Base-by-base conservation (phyloP, 1,284 basidiomycete genomes). In the Ustilago shanxiensis region DNA sequence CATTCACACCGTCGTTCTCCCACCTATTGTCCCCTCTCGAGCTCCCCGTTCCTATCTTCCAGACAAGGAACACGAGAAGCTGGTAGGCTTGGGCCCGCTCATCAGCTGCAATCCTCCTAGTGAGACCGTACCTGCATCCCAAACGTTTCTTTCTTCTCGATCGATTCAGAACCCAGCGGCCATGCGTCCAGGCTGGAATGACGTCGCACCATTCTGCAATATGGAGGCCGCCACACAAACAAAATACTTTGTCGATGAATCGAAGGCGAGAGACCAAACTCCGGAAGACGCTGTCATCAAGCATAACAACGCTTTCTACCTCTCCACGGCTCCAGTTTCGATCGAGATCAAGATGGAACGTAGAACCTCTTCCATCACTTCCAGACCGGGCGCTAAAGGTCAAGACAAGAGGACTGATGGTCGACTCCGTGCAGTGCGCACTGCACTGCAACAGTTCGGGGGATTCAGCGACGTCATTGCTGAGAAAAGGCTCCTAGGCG, bases 181-280 rank as follows among this genome's bases (percentile, higher is more conserved):
- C 1, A 47, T 74, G 29, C 67, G 72, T 9, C 72, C 76, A 13
- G 76, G 76, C 9, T 78, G 76, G 76, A 66, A 67, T 56, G 76
- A 78, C 59, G 47, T 78, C 4, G 67, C 72, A 3, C 67, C 64
- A 2, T 51, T 73, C 3, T 54, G 68, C 47, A 47, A 63, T n/a
- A 69, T 73, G 66, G 44, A 63, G 29, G 56, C 63, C 16, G 54
- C 62, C 1, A 39, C 52, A 0, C 41, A 60, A 10, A 49, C 69
- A 10, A 51, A 18, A 9, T 55, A 72, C 57, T 72, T 66, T 59
- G 66, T 77, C n/a, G 69, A 72, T 57, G 45, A 77, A 41, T 58
- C 58, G 13, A 37, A 62, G 28, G 73, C 73, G 0, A 56, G 41
- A 3, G 54, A 64, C 1, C 54, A 58, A 1, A 76, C 73, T 7